phyloP scores from a whole-genome alignment of 106 monocot genomes.

The Alisma plantagoaquatica region DNA sequence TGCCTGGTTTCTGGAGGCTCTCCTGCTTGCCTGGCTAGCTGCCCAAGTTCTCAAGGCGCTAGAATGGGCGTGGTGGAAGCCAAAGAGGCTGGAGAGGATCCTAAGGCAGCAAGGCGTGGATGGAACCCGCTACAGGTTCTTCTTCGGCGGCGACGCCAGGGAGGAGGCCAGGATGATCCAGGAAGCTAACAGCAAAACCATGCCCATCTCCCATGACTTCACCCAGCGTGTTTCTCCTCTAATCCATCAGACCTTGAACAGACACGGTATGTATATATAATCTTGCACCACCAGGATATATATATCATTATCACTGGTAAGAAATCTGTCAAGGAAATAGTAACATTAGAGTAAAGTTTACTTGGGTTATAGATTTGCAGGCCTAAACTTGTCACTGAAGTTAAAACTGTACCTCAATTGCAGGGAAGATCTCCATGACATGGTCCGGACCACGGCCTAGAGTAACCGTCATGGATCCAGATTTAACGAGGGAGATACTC shows the following conservation, averaged over 20 bases:
- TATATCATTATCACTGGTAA: no score
- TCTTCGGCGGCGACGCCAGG: conserved; percentile 3
- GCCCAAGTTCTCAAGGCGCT: neutral
- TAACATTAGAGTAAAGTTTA: no score
- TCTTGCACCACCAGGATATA: no score
- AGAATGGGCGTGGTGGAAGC: conserved; percentile 5
- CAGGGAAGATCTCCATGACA: neutral
- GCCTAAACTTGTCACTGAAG: no score
- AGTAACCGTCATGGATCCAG: neutral
- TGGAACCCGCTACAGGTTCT: conserved; percentile 4
- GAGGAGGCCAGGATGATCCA: neutral
- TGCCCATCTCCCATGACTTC: conserved; percentile 5
- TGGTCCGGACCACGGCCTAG: neutral
- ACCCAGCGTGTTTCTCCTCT: neutral
- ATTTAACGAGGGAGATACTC: neutral
- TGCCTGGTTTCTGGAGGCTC: neutral
- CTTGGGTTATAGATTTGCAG: no score
- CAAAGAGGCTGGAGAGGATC: conserved; percentile 7
- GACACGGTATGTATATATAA: no score
- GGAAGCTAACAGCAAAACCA: conserved; percentile 4
- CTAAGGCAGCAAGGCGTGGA: conserved; percentile 1
- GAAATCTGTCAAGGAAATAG: no score
- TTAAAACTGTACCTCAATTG: neutral
- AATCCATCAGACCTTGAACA: neutral
- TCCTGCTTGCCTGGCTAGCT: conserved; percentile 5